Conservation (phyloP, 2,329 filamentous ascomycete species). For the Macroventuria anomochaeta region DNA sequence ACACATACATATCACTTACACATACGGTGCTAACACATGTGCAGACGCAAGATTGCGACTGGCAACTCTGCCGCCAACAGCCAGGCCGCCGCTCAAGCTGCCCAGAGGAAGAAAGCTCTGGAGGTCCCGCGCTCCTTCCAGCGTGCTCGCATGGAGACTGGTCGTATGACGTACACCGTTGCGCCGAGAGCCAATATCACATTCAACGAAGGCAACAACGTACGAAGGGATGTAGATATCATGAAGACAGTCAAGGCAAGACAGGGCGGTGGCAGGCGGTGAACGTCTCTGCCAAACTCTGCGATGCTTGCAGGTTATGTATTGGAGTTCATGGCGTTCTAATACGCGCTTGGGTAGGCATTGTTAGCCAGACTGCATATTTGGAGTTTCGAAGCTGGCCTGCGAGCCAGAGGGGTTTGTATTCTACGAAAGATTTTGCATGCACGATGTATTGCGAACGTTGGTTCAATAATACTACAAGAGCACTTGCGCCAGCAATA, state of each 20-base stretch:
- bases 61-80: conserved; percentile 34
- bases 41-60: conserved; percentile 38
- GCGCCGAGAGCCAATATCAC: conserved; percentile 64
- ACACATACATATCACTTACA: background rate
- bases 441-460: background rate
- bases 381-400: conserved; percentile 5
- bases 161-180: conserved; percentile 67
- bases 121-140: conserved; percentile 62
- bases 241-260: conserved; percentile 40
- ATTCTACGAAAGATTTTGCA: background rate
- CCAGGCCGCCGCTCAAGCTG: conserved; percentile 43
- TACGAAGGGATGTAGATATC: conserved; percentile 39
- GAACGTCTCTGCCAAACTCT: background rate
- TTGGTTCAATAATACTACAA: no score
- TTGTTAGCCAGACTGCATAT: conserved; percentile 14
- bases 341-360: conserved; percentile 6
- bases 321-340: conserved; percentile 14
- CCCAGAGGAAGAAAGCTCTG: conserved; percentile 56
- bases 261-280: conserved; percentile 35
- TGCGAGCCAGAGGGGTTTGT: background rate
- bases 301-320: no score
- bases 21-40: conserved; percentile 23
- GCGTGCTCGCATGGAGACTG: conserved; percentile 64
- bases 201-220: conserved; percentile 40
- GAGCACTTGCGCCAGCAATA: no score